Evolutionary conservation across 371 early-diverging fungal genomes (phyloP), one percentile per base, ranked within the genome.

Genomic region (Actinomortierella ambigua): DNA sequence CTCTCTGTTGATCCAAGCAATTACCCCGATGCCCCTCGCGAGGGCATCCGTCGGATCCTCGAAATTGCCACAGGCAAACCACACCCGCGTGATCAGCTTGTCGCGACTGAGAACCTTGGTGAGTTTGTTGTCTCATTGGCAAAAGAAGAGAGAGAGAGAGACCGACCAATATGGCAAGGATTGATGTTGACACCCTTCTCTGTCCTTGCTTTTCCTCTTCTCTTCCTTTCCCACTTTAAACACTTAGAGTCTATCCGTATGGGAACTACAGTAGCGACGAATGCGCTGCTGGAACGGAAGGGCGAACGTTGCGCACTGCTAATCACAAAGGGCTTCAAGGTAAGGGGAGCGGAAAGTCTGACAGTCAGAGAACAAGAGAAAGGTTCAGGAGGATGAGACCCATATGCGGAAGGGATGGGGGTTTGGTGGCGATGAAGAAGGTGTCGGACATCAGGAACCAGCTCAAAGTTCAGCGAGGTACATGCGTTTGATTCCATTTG

Each of bases 191-290:
- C 34, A n/a, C n/a, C n/a, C n/a, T n/a, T n/a, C n/a, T n/a, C n/a
- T n/a, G n/a, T n/a, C n/a, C n/a, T 53, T 9, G 13, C 42, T 17
- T 50, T 20, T 44, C 18, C 20, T 53, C 22, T 53, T 22, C 44
- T 50, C 26, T 26, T 54, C 44, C 59, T 26, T 6, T 47, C 28
- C n/a, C 27, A 17, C 20, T 41, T 29, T 8, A 20, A 26, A 24
- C 42, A 22, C 42, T 5, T 78, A 88, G 91, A 90, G 53, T 86
- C 90, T 47, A 90, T 98, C 27, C 90, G 97, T 28, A 96, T 97
- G 95, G 96, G 96, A 29, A 97, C 97, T 0, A 98, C 98, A 0
- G 98, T 98, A 1, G 98, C 98, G 0, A 98, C 98, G 13, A 98
- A 98, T 63, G 97, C 97, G 8, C 77, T 95, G 7, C 75, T 95